A percentile compares a stretch with the other conserved stretches of the same genome.
Evolutionary conservation across 805 yeast genomes (phyloP).

Genomic region (Zygosaccharomyces kombuchaensis): DNA sequence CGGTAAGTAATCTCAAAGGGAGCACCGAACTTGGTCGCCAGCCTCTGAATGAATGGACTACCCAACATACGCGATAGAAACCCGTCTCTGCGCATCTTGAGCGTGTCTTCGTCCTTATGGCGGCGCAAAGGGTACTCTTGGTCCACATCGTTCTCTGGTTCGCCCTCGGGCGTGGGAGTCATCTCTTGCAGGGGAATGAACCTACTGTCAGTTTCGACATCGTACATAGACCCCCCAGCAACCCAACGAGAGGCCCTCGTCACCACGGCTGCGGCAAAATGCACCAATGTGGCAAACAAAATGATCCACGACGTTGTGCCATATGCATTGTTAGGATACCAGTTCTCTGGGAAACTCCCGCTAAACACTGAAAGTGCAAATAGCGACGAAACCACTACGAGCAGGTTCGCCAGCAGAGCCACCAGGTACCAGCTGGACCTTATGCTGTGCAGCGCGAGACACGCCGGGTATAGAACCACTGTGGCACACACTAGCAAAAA

Average conservation of each 20-base stretch:
- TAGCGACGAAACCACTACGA: conserved; percentile 46
- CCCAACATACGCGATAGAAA: conserved; percentile 37
- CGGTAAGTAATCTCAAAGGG: conserved; percentile 40
- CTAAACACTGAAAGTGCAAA: conserved; percentile 54
- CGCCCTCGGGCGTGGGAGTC: conserved; percentile 6
- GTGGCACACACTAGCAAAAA: conserved; percentile 41
- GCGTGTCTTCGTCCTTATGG: conserved; percentile 14
- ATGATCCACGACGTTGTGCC: conserved; percentile 59
- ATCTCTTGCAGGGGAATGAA: conserved; percentile 32
- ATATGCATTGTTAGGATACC: conserved; percentile 78
- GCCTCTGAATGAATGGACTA: conserved; percentile 21
- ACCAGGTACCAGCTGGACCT: conserved; percentile 57
- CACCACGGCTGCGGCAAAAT: conserved; percentile 51
- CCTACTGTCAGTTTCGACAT: conserved; percentile 20
- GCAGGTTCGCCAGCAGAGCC: conserved; percentile 47
- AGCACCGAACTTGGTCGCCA: conserved; percentile 23
- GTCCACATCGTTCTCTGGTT: conserved; percentile 8
- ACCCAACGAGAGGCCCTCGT: conserved; percentile 39
- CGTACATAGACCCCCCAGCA: conserved; percentile 25
- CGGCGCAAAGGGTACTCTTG: conserved; percentile 10
- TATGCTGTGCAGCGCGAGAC: conserved; percentile 59
- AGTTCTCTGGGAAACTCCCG: conserved; percentile 49
- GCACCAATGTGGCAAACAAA: conserved; percentile 48
- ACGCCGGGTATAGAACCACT: conserved; percentile 60
- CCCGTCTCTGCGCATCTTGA: conserved; percentile 30